Base-by-base conservation (phyloP, 179 eudicot species). In the Pouteria campechiana region DNA sequence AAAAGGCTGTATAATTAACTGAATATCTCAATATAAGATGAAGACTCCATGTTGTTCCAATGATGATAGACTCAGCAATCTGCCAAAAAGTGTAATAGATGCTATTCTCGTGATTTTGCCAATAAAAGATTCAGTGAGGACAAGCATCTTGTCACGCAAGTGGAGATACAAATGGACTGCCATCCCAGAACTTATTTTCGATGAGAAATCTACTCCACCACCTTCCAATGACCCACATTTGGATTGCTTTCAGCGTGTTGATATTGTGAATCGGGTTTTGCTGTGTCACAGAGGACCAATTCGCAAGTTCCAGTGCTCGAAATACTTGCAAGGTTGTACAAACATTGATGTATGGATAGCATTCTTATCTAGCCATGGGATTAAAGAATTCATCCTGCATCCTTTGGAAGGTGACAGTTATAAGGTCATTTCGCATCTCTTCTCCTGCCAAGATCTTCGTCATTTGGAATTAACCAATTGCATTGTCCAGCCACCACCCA, bases 201-300 rank as follows among this genome's bases (percentile, higher is more conserved):
- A 75, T 34, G 27, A 60, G 31, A 46, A 61, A 17, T 61, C 60
- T 29, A 55, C 67, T 53, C n/a, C 13, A 35, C 50, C 4, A 29
- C n/a, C 27, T 13, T 23, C 15, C n/a, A 17, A 5, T 5, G 0
- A 16, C 14, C 32, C 5, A 2, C 4, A 11, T 7, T 45, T 3
- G 5, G 4, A 12, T 35, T 45, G 9, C 17, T 25, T 45, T 17
- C 2, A 28, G 2, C 28, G 86, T 31, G 61, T 58, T 5, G 79
- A 77, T 17, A 86, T 86, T 37, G 68, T 90, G 20, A 76, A 78
- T 22, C 74, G 56, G 8, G 71, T 57, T 52, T 79, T 90, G 38
- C 50, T 90, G 37, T 92, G 48, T 50, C 74, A 63, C 36, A 30
- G 23, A 15, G 66, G 67, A 11, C 38, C 48, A 16, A 55, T 73